These are phyloP conservation scores for Starmerella apis DNA, from an alignment of 805 yeast genomes.

Conservation along the genomic window DNA sequence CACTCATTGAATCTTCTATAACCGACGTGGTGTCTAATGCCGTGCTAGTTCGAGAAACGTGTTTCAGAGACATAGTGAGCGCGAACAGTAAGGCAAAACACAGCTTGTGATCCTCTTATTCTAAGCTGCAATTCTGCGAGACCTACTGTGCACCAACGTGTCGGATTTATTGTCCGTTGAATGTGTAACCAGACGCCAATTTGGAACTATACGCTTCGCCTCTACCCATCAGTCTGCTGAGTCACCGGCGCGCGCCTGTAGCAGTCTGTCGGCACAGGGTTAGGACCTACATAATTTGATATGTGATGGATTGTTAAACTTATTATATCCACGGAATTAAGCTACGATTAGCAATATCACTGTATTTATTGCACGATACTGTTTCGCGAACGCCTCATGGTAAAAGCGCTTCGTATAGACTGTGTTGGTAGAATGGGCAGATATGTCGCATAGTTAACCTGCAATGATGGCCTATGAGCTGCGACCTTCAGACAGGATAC, in stretches of 20 bases:
- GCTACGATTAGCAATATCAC: neutral
- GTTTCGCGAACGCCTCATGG: too few species aligned
- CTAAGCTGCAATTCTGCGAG: neutral
- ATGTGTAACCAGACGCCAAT: slow-evolving; percentile 2
- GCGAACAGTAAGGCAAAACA: neutral
- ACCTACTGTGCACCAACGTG: neutral
- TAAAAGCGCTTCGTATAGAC: too few species aligned
- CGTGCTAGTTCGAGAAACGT: neutral
- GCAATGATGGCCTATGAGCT: neutral
- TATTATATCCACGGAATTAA: too few species aligned
- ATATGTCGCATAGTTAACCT: too few species aligned
- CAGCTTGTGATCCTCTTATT: too few species aligned
- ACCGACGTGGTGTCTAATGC: neutral
- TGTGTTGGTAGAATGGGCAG: too few species aligned
- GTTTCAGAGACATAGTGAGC: slow-evolving; percentile 1
- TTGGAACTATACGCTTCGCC: neutral
- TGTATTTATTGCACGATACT: neutral
- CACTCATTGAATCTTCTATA: neutral
- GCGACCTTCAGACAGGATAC: neutral
- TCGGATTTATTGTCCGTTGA: neutral
- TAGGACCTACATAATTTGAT: slow-evolving; percentile 1
- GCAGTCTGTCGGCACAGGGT: slow-evolving; percentile 2
- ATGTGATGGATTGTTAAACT: too few species aligned
- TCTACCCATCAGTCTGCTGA: slow-evolving; percentile 2
- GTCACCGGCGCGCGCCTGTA: slow-evolving; percentile 2